phyloP scores from a whole-genome alignment of 495 filamentous ascomycete species.

The Amphirosellinia nigrospora region DNA sequence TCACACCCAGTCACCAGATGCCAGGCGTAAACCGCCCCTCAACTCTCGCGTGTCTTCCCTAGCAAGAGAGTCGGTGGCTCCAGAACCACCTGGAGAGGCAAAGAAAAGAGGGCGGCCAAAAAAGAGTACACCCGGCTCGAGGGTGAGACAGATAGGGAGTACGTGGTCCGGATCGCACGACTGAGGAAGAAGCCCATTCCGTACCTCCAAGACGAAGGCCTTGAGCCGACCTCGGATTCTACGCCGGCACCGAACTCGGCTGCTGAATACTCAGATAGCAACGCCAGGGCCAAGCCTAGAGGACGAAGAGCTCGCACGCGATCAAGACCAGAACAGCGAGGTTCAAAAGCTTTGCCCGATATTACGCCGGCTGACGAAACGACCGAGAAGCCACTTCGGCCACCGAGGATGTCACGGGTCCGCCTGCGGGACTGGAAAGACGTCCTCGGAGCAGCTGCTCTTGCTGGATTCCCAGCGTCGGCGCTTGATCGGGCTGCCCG shows the following conservation, averaged over 20 bases:
- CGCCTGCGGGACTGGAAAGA: slow-evolving; percentile 80
- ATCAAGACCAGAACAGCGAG: background rate
- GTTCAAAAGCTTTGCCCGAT: slow-evolving; percentile 4
- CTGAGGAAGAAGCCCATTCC: slow-evolving; percentile 33
- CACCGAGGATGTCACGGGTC: slow-evolving; percentile 28
- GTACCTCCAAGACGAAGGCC: slow-evolving; percentile 27
- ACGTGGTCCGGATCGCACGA: slow-evolving; percentile 48
- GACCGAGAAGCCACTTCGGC: background rate
- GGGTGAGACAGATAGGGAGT: slow-evolving; percentile 52
- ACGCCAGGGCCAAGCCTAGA: background rate
- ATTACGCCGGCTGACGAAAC: background rate
- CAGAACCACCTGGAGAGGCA: background rate
- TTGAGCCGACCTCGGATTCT: slow-evolving; percentile 13
- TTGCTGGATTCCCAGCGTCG: slow-evolving; percentile 66
- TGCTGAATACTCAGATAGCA: background rate
- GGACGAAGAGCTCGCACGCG: background rate
- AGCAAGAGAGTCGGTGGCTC: slow-evolving; percentile 18
- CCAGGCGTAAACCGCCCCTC: slow-evolving; percentile 11
- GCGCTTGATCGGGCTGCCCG: slow-evolving; percentile 69
- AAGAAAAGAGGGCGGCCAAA: slow-evolving; percentile 43
- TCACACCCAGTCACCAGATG: background rate
- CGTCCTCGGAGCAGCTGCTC: slow-evolving; percentile 73
- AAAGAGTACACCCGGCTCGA: slow-evolving; percentile 46
- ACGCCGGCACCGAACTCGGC: slow-evolving; percentile 9
- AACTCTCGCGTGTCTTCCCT: slow-evolving; percentile 31